These are phyloP conservation scores for Clitopilus passeckerianus DNA, from an alignment of 768 basidiomycete genomes.

Conservation along the genomic window DNA sequence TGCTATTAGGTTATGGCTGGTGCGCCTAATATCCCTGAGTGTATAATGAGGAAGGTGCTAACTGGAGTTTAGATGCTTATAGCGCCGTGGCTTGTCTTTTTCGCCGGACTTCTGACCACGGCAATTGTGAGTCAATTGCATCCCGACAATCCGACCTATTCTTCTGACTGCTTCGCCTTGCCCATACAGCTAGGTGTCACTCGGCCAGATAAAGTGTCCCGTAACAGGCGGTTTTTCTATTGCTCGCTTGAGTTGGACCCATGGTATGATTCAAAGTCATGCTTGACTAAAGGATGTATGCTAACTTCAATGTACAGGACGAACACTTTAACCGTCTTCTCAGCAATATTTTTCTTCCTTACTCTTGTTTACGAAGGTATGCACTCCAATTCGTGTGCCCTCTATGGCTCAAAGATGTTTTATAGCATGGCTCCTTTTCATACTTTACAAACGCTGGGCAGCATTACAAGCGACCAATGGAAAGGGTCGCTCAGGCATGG, in stretches of 20 bases:
- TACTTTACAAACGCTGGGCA: slow-evolving; percentile 31
- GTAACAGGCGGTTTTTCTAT: slow-evolving; percentile 47
- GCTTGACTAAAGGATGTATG: neutral
- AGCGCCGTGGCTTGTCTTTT: slow-evolving; percentile 35
- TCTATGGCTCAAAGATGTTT: neutral
- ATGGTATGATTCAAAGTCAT: slow-evolving; percentile 22
- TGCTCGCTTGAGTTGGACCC: slow-evolving; percentile 35
- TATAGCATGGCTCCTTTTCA: slow-evolving; percentile 35
- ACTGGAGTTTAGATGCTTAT: slow-evolving; percentile 29
- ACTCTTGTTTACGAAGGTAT: slow-evolving; percentile 35
- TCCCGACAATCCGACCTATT: neutral
- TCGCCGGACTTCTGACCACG: slow-evolving; percentile 31
- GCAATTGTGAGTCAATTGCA: slow-evolving; percentile 28
- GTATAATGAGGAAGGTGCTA: neutral
- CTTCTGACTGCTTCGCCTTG: neutral
- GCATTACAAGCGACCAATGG: slow-evolving; percentile 14
- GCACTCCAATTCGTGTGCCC: neutral
- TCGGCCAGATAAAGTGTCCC: slow-evolving; percentile 22
- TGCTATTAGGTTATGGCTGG: slow-evolving; percentile 28
- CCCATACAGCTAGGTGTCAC: neutral
- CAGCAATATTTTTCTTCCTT: slow-evolving; percentile 32
- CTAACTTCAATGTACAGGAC: slow-evolving; percentile 22
- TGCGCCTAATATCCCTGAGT: slow-evolving; percentile 13
- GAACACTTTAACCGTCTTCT: slow-evolving; percentile 31
- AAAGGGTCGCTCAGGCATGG: slow-evolving; percentile 19